Evolutionary conservation across 2,329 filamentous ascomycete genomes (phyloP), one percentile per base, ranked within the genome.

Genomic region (Colletotrichum destructivum): DNA sequence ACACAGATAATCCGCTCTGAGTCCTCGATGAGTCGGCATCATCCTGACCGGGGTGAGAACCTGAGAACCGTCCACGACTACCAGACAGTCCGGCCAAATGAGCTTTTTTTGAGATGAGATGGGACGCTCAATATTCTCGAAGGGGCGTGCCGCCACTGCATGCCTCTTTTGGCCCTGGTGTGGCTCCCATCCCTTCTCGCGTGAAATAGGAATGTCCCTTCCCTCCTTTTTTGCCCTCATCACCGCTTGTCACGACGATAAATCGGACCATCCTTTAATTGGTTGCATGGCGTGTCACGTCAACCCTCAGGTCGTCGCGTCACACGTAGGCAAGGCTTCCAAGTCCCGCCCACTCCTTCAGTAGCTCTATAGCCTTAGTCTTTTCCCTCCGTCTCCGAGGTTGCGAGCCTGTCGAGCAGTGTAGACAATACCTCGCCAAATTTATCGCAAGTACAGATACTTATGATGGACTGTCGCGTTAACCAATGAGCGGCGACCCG

Each of bases 241-340:
- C 35, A 38, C 8, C 35, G 9, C 38, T 65, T 51, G 13, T 56
- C 38, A 52, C 57, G 21, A 47, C 18, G 44, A 26, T 15, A 51
- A 31, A 47, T 31, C 61, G 52, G 51, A 65, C 52, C 44, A 54
- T 52, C 47, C 21, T 55, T 66, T 60, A 47, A 66, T 60, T 66
- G 44, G 66, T 66, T 66, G 67, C 67, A 66, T 52, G 52, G 51
- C 35, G 13, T 16, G 40, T 42, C 52, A 38, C 46, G 52, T 44
- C 52, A 44, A 52, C 54, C 59, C 18, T 16, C 18, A 31, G 61
- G 13, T 8, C 11, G 46, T 55, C 66, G 52, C 52, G 44, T 63
- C 31, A 49, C 52, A 61, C 26, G 15, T 51, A 12, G 31, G 18
- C 23, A 23, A 47, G 46, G 38, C 59, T 31, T 52, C 57, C 5